phyloP scores from a whole-genome alignment of 78 protist species.

The Dictyostelium citrinum region DNA sequence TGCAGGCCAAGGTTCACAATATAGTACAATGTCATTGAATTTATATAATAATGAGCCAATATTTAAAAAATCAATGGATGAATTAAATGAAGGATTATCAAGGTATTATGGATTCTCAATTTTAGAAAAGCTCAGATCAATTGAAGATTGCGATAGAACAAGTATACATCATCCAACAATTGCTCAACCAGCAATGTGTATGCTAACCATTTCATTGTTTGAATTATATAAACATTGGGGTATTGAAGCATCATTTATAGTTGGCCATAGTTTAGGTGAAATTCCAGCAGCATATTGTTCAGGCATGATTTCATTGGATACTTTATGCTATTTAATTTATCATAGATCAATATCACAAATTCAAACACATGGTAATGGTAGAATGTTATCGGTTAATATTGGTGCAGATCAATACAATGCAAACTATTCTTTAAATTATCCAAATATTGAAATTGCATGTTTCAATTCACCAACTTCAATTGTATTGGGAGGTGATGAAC shows the following conservation, averaged over 20 bases:
- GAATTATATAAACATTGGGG: neutral
- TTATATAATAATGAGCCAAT: neutral
- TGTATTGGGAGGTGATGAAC: neutral
- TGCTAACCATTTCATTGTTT: neutral
- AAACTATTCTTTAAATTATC: neutral
- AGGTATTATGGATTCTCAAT: neutral
- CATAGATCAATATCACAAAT: neutral
- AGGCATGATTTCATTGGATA: neutral
- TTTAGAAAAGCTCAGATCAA: neutral
- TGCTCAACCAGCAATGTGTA: neutral
- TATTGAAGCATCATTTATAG: neutral
- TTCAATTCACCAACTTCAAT: conserved; percentile 32
- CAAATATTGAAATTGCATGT: conserved; percentile 40
- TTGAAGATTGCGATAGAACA: too few relatives aligned
- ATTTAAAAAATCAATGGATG: neutral
- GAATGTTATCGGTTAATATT: conserved; percentile 37
- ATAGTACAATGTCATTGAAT: neutral
- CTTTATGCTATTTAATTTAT: neutral
- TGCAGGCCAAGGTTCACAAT: conserved; percentile 16
- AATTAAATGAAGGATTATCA: neutral
- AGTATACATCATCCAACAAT: neutral
- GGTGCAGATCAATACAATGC: neutral
- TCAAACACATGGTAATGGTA: conserved; percentile 22
- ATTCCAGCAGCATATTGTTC: conserved; percentile 20
- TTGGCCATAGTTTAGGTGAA: conserved; percentile 39